Conservation (phyloP, 1,284 basidiomycete genomes). For the Anthracocystis walkeri region DNA sequence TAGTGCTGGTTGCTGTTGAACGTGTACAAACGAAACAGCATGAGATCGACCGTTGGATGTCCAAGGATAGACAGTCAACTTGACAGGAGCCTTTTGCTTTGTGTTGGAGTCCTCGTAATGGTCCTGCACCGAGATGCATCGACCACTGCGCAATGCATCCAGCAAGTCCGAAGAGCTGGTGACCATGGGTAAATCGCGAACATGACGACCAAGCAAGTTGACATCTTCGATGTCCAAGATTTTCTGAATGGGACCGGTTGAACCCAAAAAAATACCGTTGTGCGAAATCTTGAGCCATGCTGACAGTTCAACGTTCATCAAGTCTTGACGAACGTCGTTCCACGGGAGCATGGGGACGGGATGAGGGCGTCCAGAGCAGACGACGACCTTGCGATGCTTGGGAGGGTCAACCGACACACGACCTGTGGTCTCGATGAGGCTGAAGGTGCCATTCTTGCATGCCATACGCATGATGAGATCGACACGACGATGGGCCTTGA, state of each 20-base stretch:
- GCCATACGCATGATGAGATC: constrained; percentile 53
- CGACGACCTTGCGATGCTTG: constrained; percentile 54
- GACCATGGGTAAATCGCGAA: constrained; percentile 52
- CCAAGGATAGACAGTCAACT: constrained; percentile 54
- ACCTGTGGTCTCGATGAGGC: constrained; percentile 49
- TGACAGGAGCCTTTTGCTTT: constrained; percentile 32
- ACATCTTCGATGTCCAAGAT: constrained; percentile 50
- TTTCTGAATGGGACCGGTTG: constrained; percentile 46
- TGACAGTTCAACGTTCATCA: constrained; percentile 26
- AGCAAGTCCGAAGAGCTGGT: constrained; percentile 46
- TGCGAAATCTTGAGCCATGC: constrained; percentile 54
- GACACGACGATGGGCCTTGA: constrained; percentile 38
- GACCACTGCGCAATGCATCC: constrained; percentile 40
- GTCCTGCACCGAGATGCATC: constrained; percentile 49
- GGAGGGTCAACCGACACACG: constrained; percentile 49
- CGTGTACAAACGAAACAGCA: constrained; percentile 43
- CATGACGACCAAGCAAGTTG: constrained; percentile 41
- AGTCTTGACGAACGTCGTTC: constrained; percentile 44
- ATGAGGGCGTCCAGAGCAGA: constrained; percentile 50
- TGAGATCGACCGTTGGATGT: constrained; percentile 46
- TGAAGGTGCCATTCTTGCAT: constrained; percentile 41
- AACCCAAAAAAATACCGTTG: constrained; percentile 52
- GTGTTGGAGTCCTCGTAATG: constrained; percentile 23
- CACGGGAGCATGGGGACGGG: constrained; percentile 51
- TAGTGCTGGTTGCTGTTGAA: constrained; percentile 26